Percentiles rank a stretch among this genome's conserved stretches.
Conservation (phyloP, 345 rosid species). For the Salix caprea region DNA sequence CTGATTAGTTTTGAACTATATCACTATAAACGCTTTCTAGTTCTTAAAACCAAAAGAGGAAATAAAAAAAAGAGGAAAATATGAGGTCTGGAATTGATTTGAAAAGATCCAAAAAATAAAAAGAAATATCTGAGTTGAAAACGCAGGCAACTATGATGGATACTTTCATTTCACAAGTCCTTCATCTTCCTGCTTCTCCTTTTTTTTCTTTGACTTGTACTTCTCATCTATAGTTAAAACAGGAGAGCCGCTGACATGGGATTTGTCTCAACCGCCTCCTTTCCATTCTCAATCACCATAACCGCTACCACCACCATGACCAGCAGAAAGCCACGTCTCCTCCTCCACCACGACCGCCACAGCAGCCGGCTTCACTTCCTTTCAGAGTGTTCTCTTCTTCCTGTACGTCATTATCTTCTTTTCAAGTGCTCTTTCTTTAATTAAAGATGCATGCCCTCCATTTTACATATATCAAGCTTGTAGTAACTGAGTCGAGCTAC, state of each 20-base stretch:
- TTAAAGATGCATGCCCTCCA: neutral
- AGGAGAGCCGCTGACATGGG: slow-evolving; percentile 7
- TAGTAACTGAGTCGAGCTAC: neutral
- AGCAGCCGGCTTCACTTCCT: slow-evolving; percentile 1
- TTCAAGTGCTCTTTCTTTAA: neutral
- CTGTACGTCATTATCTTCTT: slow-evolving; percentile 14
- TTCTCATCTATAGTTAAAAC: neutral
- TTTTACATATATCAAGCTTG: neutral
- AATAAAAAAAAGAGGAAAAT: neutral
- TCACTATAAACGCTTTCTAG: neutral
- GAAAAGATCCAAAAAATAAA: neutral
- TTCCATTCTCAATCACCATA: neutral
- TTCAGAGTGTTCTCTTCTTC: neutral
- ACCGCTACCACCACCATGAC: neutral
- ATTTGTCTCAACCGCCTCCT: neutral
- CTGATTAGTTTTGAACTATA: neutral
- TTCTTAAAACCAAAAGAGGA: neutral
- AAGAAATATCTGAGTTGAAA: neutral
- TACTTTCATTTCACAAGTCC: neutral
- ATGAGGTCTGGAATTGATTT: neutral
- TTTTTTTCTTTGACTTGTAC: no score
- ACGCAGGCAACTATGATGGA: neutral
- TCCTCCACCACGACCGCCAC: neutral
- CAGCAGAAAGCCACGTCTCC: neutral
- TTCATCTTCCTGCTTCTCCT: neutral